phyloP scores from a whole-genome alignment of 352 stramenopile species.

The Pythium coloratum region DNA sequence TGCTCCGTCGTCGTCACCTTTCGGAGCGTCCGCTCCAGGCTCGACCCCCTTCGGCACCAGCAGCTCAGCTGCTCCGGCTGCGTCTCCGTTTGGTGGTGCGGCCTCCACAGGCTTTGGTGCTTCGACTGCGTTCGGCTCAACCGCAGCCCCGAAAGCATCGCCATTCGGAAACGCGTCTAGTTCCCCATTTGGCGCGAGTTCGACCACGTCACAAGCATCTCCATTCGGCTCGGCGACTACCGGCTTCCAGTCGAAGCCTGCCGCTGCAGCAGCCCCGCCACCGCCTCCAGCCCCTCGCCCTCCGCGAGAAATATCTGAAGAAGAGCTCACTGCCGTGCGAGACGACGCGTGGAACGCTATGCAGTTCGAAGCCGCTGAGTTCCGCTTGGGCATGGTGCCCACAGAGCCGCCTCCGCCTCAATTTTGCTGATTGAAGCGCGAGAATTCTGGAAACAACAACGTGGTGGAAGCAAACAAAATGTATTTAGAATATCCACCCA shows the following conservation, averaged over 20 bases:
- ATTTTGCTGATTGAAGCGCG: slow-evolving; percentile 39
- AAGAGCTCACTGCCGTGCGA: slow-evolving; percentile 31
- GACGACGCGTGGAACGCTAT: slow-evolving; percentile 64
- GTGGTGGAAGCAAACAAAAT: slow-evolving; percentile 3
- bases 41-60: background rate
- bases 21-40: background rate
- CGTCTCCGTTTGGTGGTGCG: slow-evolving; percentile 9
- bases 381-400: slow-evolving; percentile 60
- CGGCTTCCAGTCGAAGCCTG: slow-evolving; percentile 3
- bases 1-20: background rate
- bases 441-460: background rate
- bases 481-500: slow-evolving; percentile 1
- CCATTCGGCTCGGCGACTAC: background rate
- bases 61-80: background rate
- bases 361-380: slow-evolving; percentile 57
- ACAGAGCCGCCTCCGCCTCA: slow-evolving; percentile 54
- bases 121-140: slow-evolving; percentile 12
- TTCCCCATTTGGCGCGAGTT: slow-evolving; percentile 4
- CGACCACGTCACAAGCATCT: background rate
- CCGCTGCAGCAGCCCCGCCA: slow-evolving; percentile 11
- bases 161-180: slow-evolving; percentile 2
- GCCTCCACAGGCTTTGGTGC: background rate
- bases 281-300: slow-evolving; percentile 10
- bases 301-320: slow-evolving; percentile 19
- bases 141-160: background rate